phyloP scores from a whole-genome alignment of 495 filamentous ascomycete genomes.

The Neurospora pannonica region DNA sequence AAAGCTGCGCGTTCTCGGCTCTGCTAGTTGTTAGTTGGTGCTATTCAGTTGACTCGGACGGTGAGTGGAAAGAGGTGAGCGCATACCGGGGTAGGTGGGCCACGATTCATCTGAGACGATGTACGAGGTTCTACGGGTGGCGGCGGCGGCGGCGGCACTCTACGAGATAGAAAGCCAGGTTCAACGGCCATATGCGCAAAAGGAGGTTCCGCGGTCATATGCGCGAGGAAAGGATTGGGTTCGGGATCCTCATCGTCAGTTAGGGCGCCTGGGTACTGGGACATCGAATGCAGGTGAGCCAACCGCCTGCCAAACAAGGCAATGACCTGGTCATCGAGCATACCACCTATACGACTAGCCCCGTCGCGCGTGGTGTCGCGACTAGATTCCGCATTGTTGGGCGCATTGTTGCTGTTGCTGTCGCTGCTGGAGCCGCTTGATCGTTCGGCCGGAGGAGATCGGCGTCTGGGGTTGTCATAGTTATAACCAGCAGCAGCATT shows the following conservation, averaged over 20 bases:
- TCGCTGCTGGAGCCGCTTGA: neutral
- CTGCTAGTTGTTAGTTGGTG: neutral
- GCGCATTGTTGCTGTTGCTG: slow-evolving; percentile 4
- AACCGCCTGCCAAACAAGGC: slow-evolving; percentile 22
- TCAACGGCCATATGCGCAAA: slow-evolving; percentile 10
- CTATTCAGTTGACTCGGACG: neutral
- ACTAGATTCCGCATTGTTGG: neutral
- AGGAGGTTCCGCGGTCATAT: neutral
- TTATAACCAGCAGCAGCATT: neutral
- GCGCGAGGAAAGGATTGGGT: neutral
- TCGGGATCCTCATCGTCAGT: slow-evolving; percentile 5
- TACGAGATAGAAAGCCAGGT: slow-evolving; percentile 7
- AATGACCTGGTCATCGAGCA: slow-evolving; percentile 17
- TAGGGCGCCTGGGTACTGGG: slow-evolving; percentile 7
- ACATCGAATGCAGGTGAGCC: slow-evolving; percentile 16
- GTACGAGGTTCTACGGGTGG: neutral
- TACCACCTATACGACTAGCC: slow-evolving; percentile 6
- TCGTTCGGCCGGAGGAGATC: neutral
- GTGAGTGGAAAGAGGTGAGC: neutral
- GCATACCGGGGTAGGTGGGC: slow-evolving; percentile 8
- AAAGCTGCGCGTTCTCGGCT: neutral
- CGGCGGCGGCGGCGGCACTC: neutral
- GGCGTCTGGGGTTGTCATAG: slow-evolving; percentile 1
- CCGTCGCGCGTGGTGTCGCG: slow-evolving; percentile 11
- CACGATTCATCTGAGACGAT: neutral